Evolutionary conservation across 2,329 filamentous ascomycete genomes (phyloP).

Genomic region (Elsinoe fawcettii): DNA sequence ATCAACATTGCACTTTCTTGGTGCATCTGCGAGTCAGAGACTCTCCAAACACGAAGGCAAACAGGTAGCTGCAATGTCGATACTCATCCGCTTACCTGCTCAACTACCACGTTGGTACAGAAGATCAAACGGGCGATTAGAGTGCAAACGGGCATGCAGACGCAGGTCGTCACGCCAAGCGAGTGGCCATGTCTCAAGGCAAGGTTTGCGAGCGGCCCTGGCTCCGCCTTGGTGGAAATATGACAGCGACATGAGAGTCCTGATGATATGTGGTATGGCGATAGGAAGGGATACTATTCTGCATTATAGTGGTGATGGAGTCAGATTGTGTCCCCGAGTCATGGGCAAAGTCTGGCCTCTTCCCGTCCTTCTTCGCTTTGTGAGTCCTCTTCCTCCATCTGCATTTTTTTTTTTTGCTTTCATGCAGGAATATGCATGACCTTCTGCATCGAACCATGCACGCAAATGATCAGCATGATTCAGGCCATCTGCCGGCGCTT

Average conservation of each 20-base stretch:
- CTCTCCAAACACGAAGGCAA: not conserved
- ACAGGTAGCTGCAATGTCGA: not conserved
- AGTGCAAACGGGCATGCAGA: not conserved
- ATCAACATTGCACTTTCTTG: no score
- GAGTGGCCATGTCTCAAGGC: not conserved
- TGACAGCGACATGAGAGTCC: no score
- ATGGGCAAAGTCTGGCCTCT: no score
- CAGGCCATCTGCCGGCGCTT: not conserved
- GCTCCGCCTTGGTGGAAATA: not conserved
- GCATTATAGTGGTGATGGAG: no score
- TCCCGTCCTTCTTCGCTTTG: no score
- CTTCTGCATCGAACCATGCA: no score
- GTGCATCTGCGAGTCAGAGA: not conserved
- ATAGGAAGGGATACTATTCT: no score
- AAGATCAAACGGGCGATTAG: slow-evolving; percentile 6
- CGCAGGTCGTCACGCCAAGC: not conserved
- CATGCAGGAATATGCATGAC: no score
- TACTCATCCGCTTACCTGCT: slow-evolving; percentile 5
- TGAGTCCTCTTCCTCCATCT: no score
- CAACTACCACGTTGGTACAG: not conserved
- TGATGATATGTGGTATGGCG: no score
- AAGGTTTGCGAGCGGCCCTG: not conserved
- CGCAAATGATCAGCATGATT: not conserved
- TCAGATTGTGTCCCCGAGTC: no score
- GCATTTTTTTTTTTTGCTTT: no score